A percentile compares a stretch with the other conserved stretches of the same genome.
Evolutionary conservation across 2,329 filamentous ascomycete species (phyloP).

Genomic region (Endocalyx cinctus): DNA sequence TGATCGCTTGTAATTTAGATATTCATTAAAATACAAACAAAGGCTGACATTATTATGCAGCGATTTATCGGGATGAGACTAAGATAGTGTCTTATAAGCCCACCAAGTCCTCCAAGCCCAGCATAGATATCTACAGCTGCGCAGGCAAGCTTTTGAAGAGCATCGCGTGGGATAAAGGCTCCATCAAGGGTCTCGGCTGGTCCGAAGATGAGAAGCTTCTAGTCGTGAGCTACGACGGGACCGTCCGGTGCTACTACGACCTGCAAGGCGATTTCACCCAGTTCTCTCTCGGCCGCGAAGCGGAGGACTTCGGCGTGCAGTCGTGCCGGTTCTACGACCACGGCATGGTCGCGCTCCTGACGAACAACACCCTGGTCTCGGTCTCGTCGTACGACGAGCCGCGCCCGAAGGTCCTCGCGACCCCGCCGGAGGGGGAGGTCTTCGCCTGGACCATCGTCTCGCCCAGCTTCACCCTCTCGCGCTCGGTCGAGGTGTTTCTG

Average conservation of each 20-base stretch:
- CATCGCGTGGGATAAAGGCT: constrained; percentile 87
- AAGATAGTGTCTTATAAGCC: constrained; percentile 78
- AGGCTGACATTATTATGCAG: constrained; percentile 40
- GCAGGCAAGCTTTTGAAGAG: constrained; percentile 82
- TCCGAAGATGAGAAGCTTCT: constrained; percentile 91
- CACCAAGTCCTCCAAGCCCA: constrained; percentile 67
- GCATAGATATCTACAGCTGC: constrained; percentile 91
- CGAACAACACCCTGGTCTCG: constrained; percentile 80
- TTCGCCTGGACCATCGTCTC: constrained; percentile 87
- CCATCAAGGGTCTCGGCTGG: constrained; percentile 88
- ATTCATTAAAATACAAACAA: background rate
- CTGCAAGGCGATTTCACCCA: constrained; percentile 94
- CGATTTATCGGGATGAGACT: constrained; percentile 81
- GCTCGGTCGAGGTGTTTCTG: constrained; percentile 87
- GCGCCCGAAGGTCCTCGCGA: constrained; percentile 75
- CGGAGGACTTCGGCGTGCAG: constrained; percentile 81
- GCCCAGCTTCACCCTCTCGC: constrained; percentile 81
- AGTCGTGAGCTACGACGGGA: constrained; percentile 84
- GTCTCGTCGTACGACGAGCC: constrained; percentile 92
- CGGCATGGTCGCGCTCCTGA: constrained; percentile 88
- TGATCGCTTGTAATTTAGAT: background rate
- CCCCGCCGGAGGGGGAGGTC: constrained; percentile 71
- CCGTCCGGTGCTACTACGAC: constrained; percentile 83
- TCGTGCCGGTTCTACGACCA: constrained; percentile 89
- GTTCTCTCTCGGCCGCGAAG: constrained; percentile 84